Evolutionary conservation across 768 basidiomycete genomes (phyloP), one percentile per base, ranked within the genome.

Genomic region (Amyloporia xantha): DNA sequence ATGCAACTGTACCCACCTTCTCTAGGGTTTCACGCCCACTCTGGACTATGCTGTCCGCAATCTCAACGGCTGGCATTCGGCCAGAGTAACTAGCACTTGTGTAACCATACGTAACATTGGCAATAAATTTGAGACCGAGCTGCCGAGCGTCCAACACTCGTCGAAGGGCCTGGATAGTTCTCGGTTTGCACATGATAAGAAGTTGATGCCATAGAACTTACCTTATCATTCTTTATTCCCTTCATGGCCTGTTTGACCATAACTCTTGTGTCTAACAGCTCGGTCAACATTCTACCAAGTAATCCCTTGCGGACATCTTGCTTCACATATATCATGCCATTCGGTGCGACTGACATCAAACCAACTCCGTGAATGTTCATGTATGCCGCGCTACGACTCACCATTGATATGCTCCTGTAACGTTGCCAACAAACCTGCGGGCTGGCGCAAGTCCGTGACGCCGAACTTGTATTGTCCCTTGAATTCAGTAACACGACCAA

Each of bases 171-270:
- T 96, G 57, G 4, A 26, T n/a, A 41, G 41, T 15, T 26, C 42
- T 10, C 38, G 26, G 6, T 24, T 1, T 39, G 27, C 21, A 30
- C 51, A 42, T 39, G 37, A 36, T 2, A n/a, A 19, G 27, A 27
- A 38, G 15, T n/a, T 11, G 41, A 35, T 47, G 26, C 33, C 61
- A n/a, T 24, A 5, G 26, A 30, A 43, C 59, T 46, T 43, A 87
- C 93, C 70, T 90, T 91, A 62, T 96, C 84, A 36, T 72, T 68
- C 42, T 78, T 79, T 6, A 76, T 76, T 20, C 74, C 70, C 64
- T 97, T 97, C 93, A 96, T 93, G 2, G 90, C 91, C 54, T 91
- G 86, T 63, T 97, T 99, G 21, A 99, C 87, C 96, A 99, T 98
- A 4, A 97, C 90, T 47, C 96, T 76, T 15, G 95, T 97, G 45